A percentile compares a stretch with the other conserved stretches of the same genome.
Conservation (phyloP, 2,329 filamentous ascomycete genomes). For the Alternaria viburni region DNA sequence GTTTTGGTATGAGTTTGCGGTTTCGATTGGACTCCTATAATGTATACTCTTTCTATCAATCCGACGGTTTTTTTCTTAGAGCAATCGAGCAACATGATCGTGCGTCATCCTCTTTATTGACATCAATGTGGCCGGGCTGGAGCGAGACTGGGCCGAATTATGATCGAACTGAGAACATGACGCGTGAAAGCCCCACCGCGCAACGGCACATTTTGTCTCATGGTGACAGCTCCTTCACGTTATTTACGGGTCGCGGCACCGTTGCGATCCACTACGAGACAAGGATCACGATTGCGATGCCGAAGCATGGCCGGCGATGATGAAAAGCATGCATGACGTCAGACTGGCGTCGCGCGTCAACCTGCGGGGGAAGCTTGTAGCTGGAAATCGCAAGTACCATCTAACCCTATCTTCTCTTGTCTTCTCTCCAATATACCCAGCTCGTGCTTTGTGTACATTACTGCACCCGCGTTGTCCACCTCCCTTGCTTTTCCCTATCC, state of each 20-base stretch:
- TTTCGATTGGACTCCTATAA: not conserved
- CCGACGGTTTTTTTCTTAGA: not conserved
- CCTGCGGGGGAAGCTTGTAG: constrained; percentile 9
- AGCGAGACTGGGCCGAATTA: not conserved
- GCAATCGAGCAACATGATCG: accelerated
- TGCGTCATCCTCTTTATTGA: not conserved
- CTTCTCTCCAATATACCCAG: constrained; percentile 14
- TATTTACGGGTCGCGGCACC: constrained; percentile 7
- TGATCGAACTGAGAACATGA: not conserved
- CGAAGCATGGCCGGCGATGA: constrained; percentile 12
- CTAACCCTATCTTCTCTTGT: not conserved
- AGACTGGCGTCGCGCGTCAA: constrained; percentile 13
- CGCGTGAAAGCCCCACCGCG: not conserved
- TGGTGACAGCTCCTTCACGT: not conserved
- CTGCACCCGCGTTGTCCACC: not conserved
- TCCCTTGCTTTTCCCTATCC: not conserved
- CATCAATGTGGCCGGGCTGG: not conserved
- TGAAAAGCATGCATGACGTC: constrained; percentile 11
- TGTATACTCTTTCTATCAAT: constrained; percentile 4
- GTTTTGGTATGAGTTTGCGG: not conserved
- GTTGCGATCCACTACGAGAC: constrained; percentile 1
- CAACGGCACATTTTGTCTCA: not conserved
- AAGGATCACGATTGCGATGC: constrained; percentile 3
- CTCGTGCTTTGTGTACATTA: not conserved
- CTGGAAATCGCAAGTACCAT: not conserved